A percentile compares a stretch with the other conserved stretches of the same genome.
Conservation (phyloP, 495 filamentous ascomycete genomes). For the Penicillium alfredii region DNA sequence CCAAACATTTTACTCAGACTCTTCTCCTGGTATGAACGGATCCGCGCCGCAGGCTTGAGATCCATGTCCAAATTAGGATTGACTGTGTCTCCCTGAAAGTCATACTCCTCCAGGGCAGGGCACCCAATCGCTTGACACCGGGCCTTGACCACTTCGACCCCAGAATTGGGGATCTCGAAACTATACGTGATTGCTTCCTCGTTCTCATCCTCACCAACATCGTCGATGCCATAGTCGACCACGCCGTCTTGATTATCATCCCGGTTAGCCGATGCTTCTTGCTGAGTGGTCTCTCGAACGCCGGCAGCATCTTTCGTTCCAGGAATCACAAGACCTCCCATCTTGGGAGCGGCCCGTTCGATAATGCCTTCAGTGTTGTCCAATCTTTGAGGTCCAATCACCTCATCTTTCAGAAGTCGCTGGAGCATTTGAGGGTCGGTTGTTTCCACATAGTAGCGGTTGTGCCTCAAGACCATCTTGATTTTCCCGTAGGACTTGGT, state of each 20-base stretch:
- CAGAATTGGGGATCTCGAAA: slow-evolving; percentile 78
- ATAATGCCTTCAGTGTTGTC: slow-evolving; percentile 66
- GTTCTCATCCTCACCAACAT: slow-evolving; percentile 80
- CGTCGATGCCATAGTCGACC: slow-evolving; percentile 55
- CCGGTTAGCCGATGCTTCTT: slow-evolving; percentile 30
- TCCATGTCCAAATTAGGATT: slow-evolving; percentile 92
- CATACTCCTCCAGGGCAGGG: slow-evolving; percentile 93
- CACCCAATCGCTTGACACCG: slow-evolving; percentile 79
- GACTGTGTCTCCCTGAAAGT: slow-evolving; percentile 86
- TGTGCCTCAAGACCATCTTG: slow-evolving; percentile 90
- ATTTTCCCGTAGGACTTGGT: slow-evolving; percentile 92
- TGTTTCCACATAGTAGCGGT: slow-evolving; percentile 89
- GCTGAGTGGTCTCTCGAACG: slow-evolving; percentile 56
- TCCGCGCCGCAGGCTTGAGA: slow-evolving; percentile 51
- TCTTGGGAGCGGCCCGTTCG: slow-evolving; percentile 73
- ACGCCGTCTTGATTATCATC: slow-evolving; percentile 44
- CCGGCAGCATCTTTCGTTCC: slow-evolving; percentile 91
- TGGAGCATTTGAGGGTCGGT: slow-evolving; percentile 80
- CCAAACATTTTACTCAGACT: slow-evolving; percentile 98
- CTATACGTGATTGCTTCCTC: slow-evolving; percentile 86
- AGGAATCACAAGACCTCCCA: slow-evolving; percentile 87
- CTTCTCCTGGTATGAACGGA: slow-evolving; percentile 78
- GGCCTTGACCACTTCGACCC: slow-evolving; percentile 82
- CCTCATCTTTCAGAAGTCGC: slow-evolving; percentile 66
- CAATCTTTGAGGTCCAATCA: slow-evolving; percentile 58